These are phyloP conservation scores for Croton setiger DNA, from an alignment of 441 rosid genomes.

Conservation along the genomic window DNA sequence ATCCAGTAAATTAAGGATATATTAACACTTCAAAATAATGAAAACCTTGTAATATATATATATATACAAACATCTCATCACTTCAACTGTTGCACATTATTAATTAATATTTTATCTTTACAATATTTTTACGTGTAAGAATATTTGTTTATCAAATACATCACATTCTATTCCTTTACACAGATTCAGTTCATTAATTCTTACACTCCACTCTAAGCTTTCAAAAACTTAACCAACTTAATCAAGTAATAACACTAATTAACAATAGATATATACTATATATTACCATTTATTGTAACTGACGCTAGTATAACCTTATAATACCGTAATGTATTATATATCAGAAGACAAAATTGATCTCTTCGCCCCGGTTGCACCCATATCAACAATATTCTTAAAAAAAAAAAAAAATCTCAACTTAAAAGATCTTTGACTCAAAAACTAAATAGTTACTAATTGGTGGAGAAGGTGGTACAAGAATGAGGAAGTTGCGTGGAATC, in stretches of 20 bases:
- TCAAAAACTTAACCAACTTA: constrained; percentile 18
- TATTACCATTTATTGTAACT: no score
- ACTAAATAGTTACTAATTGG: constrained; percentile 31
- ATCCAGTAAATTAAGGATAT: no score
- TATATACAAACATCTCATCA: neutral
- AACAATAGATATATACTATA: neutral
- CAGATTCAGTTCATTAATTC: constrained; percentile 9
- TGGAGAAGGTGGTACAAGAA: constrained; percentile 87
- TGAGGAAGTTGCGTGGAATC: constrained; percentile 82
- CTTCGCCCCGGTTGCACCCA: neutral
- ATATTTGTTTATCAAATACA: neutral
- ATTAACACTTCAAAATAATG: no score
- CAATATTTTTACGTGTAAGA: neutral
- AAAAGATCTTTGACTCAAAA: neutral
- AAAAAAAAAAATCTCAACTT: neutral
- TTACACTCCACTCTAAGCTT: constrained; percentile 29
- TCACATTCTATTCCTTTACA: neutral
- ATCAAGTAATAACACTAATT: constrained; percentile 9
- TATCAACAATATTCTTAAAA: neutral
- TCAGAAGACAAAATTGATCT: constrained; percentile 11
- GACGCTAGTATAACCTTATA: no score
- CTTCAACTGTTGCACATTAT: neutral
- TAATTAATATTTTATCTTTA: neutral
- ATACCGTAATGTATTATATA: no score
- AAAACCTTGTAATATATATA: no score